These are phyloP conservation scores for Neurospora tetrasperma DNA, from an alignment of 495 filamentous ascomycete genomes.

Conservation along the genomic window DNA sequence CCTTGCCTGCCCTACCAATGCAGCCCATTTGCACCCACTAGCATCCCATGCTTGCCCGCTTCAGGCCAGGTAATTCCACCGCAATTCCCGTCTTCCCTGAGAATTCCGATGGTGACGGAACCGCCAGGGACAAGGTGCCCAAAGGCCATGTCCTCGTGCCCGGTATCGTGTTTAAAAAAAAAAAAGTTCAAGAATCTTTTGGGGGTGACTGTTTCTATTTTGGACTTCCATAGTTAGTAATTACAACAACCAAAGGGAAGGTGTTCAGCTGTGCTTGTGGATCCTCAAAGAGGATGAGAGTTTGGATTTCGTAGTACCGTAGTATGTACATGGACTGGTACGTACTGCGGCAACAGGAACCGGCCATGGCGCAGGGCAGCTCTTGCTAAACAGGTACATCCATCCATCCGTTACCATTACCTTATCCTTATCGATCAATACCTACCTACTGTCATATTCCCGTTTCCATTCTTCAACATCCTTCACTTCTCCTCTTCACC, in stretches of 20 bases:
- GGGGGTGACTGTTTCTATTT: not conserved
- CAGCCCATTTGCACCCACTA: not conserved
- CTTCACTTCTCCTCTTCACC: not conserved
- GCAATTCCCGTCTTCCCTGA: conserved; percentile 12
- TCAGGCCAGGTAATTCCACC: not conserved
- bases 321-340: not conserved
- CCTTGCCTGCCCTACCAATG: not conserved
- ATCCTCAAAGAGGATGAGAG: not conserved
- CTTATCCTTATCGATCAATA: not conserved
- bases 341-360: not conserved
- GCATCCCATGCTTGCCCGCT: not conserved
- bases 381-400: not conserved
- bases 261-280: not conserved
- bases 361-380: not conserved
- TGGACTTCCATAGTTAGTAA: not conserved
- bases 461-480: not conserved
- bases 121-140: not conserved
- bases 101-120: conserved; percentile 17
- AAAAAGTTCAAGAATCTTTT: not conserved
- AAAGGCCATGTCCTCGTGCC: not conserved
- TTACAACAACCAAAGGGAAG: not conserved
- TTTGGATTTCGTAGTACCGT: not conserved
- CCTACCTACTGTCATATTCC: not conserved
- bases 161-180: not conserved
- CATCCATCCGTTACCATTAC: not conserved